Evolutionary conservation across 352 stramenopile genomes (phyloP).

Genomic region (Globisporangium cystogenes): DNA sequence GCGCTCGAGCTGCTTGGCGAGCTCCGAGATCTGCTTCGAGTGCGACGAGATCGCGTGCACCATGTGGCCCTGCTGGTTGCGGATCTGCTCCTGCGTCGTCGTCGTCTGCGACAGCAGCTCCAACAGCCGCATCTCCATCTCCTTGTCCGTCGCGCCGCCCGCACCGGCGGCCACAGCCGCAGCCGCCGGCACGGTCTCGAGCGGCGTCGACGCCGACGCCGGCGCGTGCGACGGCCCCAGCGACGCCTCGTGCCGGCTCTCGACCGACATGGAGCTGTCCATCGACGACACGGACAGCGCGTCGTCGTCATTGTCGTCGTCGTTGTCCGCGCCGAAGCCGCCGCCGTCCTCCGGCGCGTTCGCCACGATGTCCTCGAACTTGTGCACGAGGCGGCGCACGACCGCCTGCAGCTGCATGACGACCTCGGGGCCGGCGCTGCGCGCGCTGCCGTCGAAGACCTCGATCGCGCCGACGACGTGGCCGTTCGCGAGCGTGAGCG

Average conservation of each 20-base stretch:
- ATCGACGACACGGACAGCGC: conserved; percentile 13
- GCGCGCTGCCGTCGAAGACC: conserved; percentile 36
- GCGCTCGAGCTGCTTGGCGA: conserved; percentile 74
- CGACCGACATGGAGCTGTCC: conserved; percentile 15
- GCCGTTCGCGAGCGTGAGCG: conserved; percentile 41
- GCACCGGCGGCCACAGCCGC: background rate
- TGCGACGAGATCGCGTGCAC: conserved; percentile 68
- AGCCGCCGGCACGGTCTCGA: background rate
- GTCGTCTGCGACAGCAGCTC: conserved; percentile 77
- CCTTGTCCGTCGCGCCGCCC: conserved; percentile 24
- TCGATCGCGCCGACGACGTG: conserved; percentile 57
- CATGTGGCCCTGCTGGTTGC: conserved; percentile 78
- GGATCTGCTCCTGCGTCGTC: conserved; percentile 72
- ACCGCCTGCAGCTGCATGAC: conserved; percentile 50
- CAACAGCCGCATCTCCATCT: conserved; percentile 78
- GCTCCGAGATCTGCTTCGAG: conserved; percentile 71
- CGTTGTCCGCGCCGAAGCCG: background rate
- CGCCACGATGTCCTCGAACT: conserved; percentile 43
- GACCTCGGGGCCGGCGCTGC: conserved; percentile 42
- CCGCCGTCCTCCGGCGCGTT: conserved; percentile 8
- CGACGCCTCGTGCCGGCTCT: conserved; percentile 8
- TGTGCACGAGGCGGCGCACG: conserved; percentile 41
- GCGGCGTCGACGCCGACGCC: background rate
- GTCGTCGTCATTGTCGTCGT: conserved; percentile 15
- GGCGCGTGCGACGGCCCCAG: background rate